Base-by-base conservation (phyloP, 345 rosid genomes). In the Boechera retrofracta region DNA sequence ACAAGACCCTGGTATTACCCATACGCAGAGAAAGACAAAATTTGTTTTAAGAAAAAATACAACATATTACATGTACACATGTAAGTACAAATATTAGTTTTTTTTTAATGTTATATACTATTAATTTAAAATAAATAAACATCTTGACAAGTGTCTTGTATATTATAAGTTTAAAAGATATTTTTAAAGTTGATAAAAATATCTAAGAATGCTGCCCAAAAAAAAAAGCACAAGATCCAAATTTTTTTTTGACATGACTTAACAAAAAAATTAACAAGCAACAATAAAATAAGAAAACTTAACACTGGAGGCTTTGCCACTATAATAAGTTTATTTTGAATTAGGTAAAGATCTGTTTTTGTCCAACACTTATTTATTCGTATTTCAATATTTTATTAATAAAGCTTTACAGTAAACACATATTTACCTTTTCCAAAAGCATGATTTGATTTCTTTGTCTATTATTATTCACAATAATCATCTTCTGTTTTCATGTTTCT, bases 341-440 rank as follows among this genome's bases (percentile, higher is more conserved):
- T 29, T 69, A 63, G 42, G 66, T 63, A 35, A 77, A 54, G 52
- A 44, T 55, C 16, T 16, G 36, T 24, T 74, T 76, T 76, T 76
- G 9, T 18, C 74, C 47, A 36, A 68, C 69, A 51, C 62, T 60
- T 29, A 39, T 51, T 59, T 61, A 76, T 35, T 67, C 36, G 54
- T 60, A 39, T 59, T 61, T 69, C 31, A 8, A 24, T 41, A 24
- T 52, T 53, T 33, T 41, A 39, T 15, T 63, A 35, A 53, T 10
- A 4, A 53, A 53, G 18, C 44, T 62, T 69, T 76, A 76, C 39
- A 61, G 68, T 77, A 63, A 61, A 63, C 59, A 62, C n/a, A 26
- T 70, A 55, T 63, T 63, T 71, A 70, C 71, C 80, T 77, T 77
- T 64, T 36, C 53, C 72, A 11, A 77, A 77, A 77, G 76, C 66